Conservation (phyloP, 805 yeast genomes). For the Sugiyamaella lignohabitans region DNA sequence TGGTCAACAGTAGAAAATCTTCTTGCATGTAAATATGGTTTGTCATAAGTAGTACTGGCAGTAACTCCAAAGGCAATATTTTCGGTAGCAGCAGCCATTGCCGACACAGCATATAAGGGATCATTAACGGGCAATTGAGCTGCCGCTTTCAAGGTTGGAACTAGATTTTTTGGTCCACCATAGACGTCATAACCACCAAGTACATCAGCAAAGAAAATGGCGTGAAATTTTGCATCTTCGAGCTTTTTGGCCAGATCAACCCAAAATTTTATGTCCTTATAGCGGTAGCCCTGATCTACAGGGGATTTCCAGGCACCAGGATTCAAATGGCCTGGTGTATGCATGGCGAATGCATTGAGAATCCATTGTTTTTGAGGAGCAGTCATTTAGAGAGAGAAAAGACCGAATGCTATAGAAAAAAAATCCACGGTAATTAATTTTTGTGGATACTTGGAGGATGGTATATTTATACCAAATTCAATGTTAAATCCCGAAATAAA, state of each 20-base stretch:
- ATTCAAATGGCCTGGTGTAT: conserved; percentile 21
- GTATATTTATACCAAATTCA: too few relatives aligned
- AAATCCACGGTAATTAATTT: too few relatives aligned
- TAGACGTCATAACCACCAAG: conserved; percentile 38
- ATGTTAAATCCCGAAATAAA: too few relatives aligned
- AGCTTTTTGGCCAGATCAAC: conserved; percentile 33
- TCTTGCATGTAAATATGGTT: conserved; percentile 39
- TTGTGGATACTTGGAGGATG: too few relatives aligned
- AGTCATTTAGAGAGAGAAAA: too few relatives aligned
- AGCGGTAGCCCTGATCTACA: conserved; percentile 23
- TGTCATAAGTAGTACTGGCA: conserved; percentile 38
- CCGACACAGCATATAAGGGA: conserved; percentile 36
- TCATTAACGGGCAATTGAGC: conserved; percentile 36
- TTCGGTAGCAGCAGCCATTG: conserved; percentile 41
- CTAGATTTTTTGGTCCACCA: conserved; percentile 36
- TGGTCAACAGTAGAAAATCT: conserved; percentile 41
- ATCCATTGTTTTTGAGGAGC: conserved; percentile 22
- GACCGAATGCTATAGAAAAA: too few relatives aligned
- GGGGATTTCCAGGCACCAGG: conserved; percentile 38
- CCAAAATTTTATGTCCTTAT: conserved; percentile 29
- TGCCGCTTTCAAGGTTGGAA: conserved; percentile 21
- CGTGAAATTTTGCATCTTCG: conserved; percentile 35
- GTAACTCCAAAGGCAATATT: conserved; percentile 38
- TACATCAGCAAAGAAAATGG: conserved; percentile 38
- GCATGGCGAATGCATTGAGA: conserved; percentile 37